Percentiles rank a stretch among this genome's conserved stretches.
Conservation (phyloP, 2,329 filamentous ascomycete species). For the Bimuria novae-zelandiae region DNA sequence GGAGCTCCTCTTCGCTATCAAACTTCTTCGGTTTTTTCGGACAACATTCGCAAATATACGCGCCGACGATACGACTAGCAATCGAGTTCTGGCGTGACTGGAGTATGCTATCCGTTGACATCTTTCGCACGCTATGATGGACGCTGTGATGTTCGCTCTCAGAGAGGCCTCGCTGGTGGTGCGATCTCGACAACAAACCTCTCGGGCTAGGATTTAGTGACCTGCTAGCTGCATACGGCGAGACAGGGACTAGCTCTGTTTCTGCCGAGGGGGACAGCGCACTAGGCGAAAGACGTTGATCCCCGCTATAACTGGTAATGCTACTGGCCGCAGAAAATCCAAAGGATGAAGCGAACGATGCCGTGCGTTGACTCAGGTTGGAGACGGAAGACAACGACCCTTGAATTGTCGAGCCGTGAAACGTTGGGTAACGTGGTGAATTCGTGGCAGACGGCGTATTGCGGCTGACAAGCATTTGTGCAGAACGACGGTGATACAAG, state of each 20-base stretch:
- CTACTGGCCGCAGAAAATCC: slow-evolving; percentile 66
- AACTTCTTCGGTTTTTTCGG: slow-evolving; percentile 98
- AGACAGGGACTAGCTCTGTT: slow-evolving; percentile 57
- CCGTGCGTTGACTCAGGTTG: slow-evolving; percentile 64
- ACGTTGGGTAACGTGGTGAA: slow-evolving; percentile 32
- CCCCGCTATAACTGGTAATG: slow-evolving; percentile 66
- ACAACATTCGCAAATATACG: slow-evolving; percentile 88
- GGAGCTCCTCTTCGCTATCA: slow-evolving; percentile 79
- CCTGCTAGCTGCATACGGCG: slow-evolving; percentile 58
- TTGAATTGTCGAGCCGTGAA: slow-evolving; percentile 60
- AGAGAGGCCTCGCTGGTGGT: slow-evolving; percentile 49
- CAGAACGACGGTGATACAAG: slow-evolving; percentile 59
- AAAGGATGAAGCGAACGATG: slow-evolving; percentile 66
- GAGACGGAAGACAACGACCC: slow-evolving; percentile 69
- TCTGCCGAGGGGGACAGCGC: slow-evolving; percentile 64
- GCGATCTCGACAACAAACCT: slow-evolving; percentile 44
- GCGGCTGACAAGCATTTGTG: slow-evolving; percentile 60
- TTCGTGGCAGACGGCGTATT: slow-evolving; percentile 50
- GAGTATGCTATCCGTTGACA: slow-evolving; percentile 51
- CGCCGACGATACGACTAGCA: slow-evolving; percentile 58
- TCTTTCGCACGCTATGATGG: slow-evolving; percentile 46
- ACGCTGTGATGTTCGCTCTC: slow-evolving; percentile 45
- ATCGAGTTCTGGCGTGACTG: slow-evolving; percentile 55
- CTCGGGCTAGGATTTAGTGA: slow-evolving; percentile 50
- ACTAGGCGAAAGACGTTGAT: slow-evolving; percentile 64